Conservation (phyloP, 352 stramenopile genomes). For the Phytophthora lateralis region DNA sequence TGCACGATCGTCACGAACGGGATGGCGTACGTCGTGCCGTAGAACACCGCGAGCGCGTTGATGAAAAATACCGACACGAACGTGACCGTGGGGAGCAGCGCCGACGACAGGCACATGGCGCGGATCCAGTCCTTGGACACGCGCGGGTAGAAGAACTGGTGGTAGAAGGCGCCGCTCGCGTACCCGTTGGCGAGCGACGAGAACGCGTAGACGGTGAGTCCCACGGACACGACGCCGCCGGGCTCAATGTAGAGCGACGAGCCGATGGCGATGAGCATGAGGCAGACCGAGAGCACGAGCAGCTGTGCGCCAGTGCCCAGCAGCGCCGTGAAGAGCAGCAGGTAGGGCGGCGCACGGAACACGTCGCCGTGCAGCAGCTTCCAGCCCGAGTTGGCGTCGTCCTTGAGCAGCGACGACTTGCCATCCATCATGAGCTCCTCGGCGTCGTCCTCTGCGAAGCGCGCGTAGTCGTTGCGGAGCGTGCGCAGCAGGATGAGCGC, state of each 20-base stretch:
- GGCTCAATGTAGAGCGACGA: constrained; percentile 97
- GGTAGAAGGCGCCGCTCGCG: constrained; percentile 89
- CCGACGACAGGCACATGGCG: constrained; percentile 85
- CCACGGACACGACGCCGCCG: constrained; percentile 95
- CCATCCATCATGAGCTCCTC: constrained; percentile 87
- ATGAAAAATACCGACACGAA: constrained; percentile 91
- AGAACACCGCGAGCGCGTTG: constrained; percentile 81
- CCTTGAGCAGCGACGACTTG: constrained; percentile 80
- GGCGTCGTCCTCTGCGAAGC: constrained; percentile 88
- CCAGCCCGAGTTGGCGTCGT: constrained; percentile 92
- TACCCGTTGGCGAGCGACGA: constrained; percentile 92
- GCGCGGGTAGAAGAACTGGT: constrained; percentile 93
- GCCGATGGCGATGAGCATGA: constrained; percentile 97
- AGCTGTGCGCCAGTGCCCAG: constrained; percentile 97
- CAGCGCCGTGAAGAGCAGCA: constrained; percentile 96
- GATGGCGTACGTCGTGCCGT: constrained; percentile 88
- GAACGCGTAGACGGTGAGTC: constrained; percentile 95
- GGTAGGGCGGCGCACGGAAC: constrained; percentile 92
- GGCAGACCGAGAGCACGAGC: constrained; percentile 90
- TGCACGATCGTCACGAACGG: constrained; percentile 87
- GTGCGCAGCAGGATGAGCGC: constrained; percentile 94
- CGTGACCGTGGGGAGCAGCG: constrained; percentile 74
- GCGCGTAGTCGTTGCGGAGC: constrained; percentile 94
- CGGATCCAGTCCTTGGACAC: constrained; percentile 91
- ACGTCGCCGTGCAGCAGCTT: constrained; percentile 96